Evolutionary conservation across 2,329 filamentous ascomycete genomes (phyloP).

Genomic region (Hypoxylon sp.): DNA sequence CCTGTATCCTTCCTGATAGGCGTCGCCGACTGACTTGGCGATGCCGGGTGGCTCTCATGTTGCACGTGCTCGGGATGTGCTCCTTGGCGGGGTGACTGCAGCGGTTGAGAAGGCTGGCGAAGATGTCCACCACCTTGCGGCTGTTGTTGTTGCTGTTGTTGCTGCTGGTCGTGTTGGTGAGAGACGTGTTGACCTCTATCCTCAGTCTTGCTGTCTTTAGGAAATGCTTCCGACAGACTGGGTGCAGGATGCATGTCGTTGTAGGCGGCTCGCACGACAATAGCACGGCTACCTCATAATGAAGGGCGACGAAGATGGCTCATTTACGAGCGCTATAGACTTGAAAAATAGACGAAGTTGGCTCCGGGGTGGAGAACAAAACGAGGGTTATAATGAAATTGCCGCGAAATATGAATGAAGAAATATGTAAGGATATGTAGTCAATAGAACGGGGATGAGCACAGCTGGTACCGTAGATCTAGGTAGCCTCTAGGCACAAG

Average conservation of each 20-base stretch:
- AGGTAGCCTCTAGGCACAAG: slow-evolving; percentile 26
- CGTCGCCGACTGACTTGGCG: slow-evolving; percentile 52
- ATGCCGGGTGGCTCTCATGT: slow-evolving; percentile 49
- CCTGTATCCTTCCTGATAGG: slow-evolving; percentile 64
- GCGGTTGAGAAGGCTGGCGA: slow-evolving; percentile 39
- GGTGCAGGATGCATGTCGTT: slow-evolving; percentile 57
- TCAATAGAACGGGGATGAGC: slow-evolving; percentile 32
- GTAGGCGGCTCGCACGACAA: slow-evolving; percentile 47
- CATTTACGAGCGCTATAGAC: slow-evolving; percentile 40
- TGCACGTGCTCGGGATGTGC: slow-evolving; percentile 51
- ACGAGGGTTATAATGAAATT: slow-evolving; percentile 44
- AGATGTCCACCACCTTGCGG: slow-evolving; percentile 25
- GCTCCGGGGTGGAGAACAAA: slow-evolving; percentile 41
- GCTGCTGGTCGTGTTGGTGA: slow-evolving; percentile 47
- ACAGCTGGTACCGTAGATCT: slow-evolving; percentile 40
- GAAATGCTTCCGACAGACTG: slow-evolving; percentile 56
- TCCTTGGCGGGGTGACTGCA: slow-evolving; percentile 51
- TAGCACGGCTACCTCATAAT: slow-evolving; percentile 54
- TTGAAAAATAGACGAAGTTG: slow-evolving; percentile 30
- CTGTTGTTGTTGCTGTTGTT: slow-evolving; percentile 30
- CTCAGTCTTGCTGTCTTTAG: slow-evolving; percentile 55
- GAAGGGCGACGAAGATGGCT: slow-evolving; percentile 48
- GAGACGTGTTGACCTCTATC: slow-evolving; percentile 52
- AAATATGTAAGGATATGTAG: slow-evolving; percentile 40
- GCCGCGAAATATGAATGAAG: slow-evolving; percentile 42